Percentiles rank a stretch among this genome's conserved stretches.
Evolutionary conservation across 129 eudicot genomes (phyloP).

Genomic region (Arctium lappa): DNA sequence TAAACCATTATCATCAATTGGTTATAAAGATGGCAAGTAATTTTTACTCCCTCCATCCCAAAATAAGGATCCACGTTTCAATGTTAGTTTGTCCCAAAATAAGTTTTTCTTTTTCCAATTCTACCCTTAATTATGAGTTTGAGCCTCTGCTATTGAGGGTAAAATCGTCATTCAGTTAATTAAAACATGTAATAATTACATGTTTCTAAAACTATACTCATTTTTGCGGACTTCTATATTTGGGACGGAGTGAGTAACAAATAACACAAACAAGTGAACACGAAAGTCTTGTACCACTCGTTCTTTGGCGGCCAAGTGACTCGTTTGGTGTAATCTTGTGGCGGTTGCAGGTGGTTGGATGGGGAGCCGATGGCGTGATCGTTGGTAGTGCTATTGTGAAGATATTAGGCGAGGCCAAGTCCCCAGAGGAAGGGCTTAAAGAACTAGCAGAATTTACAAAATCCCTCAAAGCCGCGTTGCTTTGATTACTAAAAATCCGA

Average conservation of each 20-base stretch:
- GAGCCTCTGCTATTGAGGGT: background rate
- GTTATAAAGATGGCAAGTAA: background rate
- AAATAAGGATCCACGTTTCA: background rate
- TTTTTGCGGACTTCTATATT: background rate
- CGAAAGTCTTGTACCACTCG: background rate
- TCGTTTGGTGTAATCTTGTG: background rate
- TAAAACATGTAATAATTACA: background rate
- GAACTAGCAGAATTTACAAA: constrained; percentile 56
- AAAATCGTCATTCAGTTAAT: background rate
- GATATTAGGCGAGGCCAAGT: constrained; percentile 79
- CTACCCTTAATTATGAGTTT: background rate
- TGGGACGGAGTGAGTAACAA: background rate
- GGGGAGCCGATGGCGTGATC: constrained; percentile 99
- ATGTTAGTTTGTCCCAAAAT: background rate
- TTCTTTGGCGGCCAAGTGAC: background rate
- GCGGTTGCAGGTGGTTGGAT: constrained; percentile 62
- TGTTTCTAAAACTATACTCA: background rate
- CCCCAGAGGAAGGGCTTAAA: constrained; percentile 82
- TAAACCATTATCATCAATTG: background rate
- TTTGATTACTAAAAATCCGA: constrained; percentile 16
- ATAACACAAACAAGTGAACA: background rate
- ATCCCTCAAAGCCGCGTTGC: constrained; percentile 65
- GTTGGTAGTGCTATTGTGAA: constrained; percentile 94
- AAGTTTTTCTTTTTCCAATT: background rate
- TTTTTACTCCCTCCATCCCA: background rate